Base-by-base conservation (phyloP, 495 filamentous ascomycete genomes). In the Darksidea phi region DNA sequence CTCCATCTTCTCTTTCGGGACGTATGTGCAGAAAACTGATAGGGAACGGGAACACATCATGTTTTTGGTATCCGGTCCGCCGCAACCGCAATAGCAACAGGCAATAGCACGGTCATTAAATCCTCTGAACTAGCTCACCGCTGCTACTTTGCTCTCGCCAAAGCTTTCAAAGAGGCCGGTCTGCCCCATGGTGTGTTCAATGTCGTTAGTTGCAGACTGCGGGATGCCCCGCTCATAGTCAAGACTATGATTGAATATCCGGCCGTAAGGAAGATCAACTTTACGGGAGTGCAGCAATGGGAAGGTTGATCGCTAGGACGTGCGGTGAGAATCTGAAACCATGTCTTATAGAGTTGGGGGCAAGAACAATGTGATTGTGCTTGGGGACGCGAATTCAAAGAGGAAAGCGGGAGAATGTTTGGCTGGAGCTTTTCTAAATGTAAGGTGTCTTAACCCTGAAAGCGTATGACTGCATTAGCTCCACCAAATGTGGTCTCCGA, bases 81-180 rank as follows among this genome's bases (percentile, higher is more conserved):
- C 13, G 76, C 84, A 32, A 87, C 80, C 64, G 87, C 91, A 17
- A 78, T 96, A 28, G 91, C 90, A 12, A 86, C 85, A 1, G 91
- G 91, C 20, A 90, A 89, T 67, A 90, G 88, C 1, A 79, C 80
- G 24, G 79, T 94, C 17, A 74, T 92, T 12, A 92, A 94, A 71
- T 85, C 84, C 20, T 83, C 86, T 2, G 91, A 96, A 69, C 72
- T 84, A 37, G 84, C 86, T 15, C 91, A 92, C 8, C 83, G 84
- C 49, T 83, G 81, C 61, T 88, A 88, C 76, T 88, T 82, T 77
- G 83, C 81, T 25, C 77, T 96, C 38, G 82, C 83, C 21, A 82
- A 82, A 41, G 71, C 88, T 61, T 82, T 92, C 69, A 79, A 80
- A 25, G 83, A 91, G 69, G 91, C 91, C 18, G 91, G 91, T 54